Evolutionary conservation across 352 stramenopile genomes (phyloP), one percentile per base, ranked within the genome.

Genomic region (Phytophthora niederhauseri): DNA sequence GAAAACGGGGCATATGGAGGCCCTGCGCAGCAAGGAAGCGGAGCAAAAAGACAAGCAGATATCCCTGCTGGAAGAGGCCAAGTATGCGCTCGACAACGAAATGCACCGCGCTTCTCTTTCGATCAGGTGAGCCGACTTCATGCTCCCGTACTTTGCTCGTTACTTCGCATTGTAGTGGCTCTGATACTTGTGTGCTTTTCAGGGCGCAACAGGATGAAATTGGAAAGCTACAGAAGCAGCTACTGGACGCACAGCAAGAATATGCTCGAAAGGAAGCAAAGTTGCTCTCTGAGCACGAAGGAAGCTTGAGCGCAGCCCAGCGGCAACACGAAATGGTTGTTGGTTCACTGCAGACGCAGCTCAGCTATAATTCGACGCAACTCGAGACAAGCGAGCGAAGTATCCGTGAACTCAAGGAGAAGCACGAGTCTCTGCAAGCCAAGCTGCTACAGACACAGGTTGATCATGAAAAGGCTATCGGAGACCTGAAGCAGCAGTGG

Each of bases 21-120:
- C 74, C 30, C 57, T 89, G 8, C 73, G 76, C 4, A 73, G 60
- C 52, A 85, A 83, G 53, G 76, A 66, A 38, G 54, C 78, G 7
- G 75, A 83, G 14, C 78, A 93, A 59, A 88, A 89, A 66, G 70
- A 68, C 64, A 84, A 85, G 62, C 67, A 81, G 31, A 77, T 92
- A 11, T 69, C 76, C 0, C 77, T 89, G 31, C 57, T 95, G 4
- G 81, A 92, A 68, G 82, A 86, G 55, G 54, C 81, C 17, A 90
- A 89, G 60, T 94, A 86, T 64, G 66, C 61, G 0, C 76, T 90
- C 11, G 78, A 92, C 51, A 85, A 76, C 41, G 73, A 90, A 41
- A 20, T 89, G 1, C 80, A 91, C 43, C 81, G 77, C 1, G 59
- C 80, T 17, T 73, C 62, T 20, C 60, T 90, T 31, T 68, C 73